phyloP scores from a whole-genome alignment of 768 basidiomycete genomes.

The Tylopilus vinaceipallidus region DNA sequence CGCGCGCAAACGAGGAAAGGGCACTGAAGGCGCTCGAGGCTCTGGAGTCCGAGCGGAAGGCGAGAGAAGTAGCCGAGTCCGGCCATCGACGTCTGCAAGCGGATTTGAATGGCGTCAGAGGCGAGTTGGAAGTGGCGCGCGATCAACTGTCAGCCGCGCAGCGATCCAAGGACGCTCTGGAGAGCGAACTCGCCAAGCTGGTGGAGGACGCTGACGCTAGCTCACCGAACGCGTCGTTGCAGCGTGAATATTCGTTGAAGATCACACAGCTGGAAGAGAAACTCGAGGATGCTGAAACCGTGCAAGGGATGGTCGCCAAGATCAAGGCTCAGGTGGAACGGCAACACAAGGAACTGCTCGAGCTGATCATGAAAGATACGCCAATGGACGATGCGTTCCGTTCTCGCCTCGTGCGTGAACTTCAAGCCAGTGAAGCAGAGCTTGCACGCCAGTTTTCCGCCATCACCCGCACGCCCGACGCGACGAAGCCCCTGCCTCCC shows the following conservation, averaged over 20 bases:
- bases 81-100: conserved; percentile 57
- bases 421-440: conserved; percentile 56
- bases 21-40: conserved; percentile 53
- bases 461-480: conserved; percentile 33
- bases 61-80: conserved; percentile 64
- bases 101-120: conserved; percentile 54
- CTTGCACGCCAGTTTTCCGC: conserved; percentile 23
- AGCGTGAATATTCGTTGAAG: conserved; percentile 60
- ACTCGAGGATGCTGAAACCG: conserved; percentile 54
- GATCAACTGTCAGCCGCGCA: conserved; percentile 53
- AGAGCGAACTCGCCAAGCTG: conserved; percentile 63
- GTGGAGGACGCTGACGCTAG: conserved; percentile 57
- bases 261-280: conserved; percentile 63
- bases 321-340: conserved; percentile 63
- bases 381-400: conserved; percentile 64
- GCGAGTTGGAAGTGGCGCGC: conserved; percentile 54
- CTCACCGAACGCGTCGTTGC: conserved; percentile 54
- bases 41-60: conserved; percentile 64
- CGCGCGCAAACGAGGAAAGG: conserved; percentile 59
- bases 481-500: conserved; percentile 53
- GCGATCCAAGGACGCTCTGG: conserved; percentile 63
- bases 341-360: conserved; percentile 70
- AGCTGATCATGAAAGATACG: conserved; percentile 55
- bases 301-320: conserved; percentile 46
- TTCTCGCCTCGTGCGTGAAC: conserved; percentile 56